A percentile compares a stretch with the other conserved stretches of the same genome.
These are phyloP conservation scores for Pelargonium australe DNA, from an alignment of 441 rosid species.

Conservation along the genomic window DNA sequence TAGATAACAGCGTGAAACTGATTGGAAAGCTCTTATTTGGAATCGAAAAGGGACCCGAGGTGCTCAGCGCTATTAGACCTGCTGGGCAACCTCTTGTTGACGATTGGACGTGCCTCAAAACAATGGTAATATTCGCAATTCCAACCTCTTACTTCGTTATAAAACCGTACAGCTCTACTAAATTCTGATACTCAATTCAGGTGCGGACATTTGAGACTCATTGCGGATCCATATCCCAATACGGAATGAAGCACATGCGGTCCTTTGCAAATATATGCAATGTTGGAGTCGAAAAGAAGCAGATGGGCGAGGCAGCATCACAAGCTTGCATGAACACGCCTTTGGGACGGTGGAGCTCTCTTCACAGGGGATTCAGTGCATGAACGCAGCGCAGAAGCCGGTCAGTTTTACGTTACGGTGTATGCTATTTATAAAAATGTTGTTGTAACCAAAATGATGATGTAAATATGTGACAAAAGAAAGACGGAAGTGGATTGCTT, in stretches of 20 bases:
- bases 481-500: no score
- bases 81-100: conserved; percentile 81
- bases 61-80: conserved; percentile 47
- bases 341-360: conserved; percentile 76
- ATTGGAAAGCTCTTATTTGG: conserved; percentile 79
- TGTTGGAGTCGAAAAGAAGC: conserved; percentile 47
- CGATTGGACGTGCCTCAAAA: conserved; percentile 87
- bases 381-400: background rate
- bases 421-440: background rate
- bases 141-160: background rate
- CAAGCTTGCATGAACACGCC: conserved; percentile 70
- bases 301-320: conserved; percentile 72
- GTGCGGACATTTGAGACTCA: conserved; percentile 72
- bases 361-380: conserved; percentile 67
- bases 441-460: background rate
- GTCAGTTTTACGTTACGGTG: background rate
- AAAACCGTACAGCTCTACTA: background rate
- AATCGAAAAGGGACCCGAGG: conserved; percentile 46
- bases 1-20: conserved; percentile 64
- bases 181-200: conserved; percentile 26
- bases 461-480: background rate
- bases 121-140: conserved; percentile 37
- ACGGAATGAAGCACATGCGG: conserved; percentile 95
- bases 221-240: conserved; percentile 80
- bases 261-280: conserved; percentile 84